Evolutionary conservation across 176 grass and related monocot genomes (phyloP).

Genomic region (Thalia dealbata): DNA sequence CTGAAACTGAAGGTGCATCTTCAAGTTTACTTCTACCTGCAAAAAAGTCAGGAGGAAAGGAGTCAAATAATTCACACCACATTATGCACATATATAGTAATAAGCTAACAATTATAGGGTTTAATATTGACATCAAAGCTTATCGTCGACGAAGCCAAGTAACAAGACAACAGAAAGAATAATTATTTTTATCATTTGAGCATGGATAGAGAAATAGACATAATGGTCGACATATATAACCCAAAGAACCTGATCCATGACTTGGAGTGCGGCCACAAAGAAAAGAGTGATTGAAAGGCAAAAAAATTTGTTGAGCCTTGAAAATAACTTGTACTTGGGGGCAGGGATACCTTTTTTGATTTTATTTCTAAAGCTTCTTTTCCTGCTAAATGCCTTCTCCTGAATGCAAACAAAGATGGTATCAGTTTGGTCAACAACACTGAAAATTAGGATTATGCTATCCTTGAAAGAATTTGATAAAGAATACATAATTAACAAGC

Average conservation of each 20-base stretch:
- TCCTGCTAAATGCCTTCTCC: slow-evolving; percentile 89
- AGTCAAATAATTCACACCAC: neutral
- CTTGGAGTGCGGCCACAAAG: neutral
- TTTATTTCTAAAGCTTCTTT: slow-evolving; percentile 98
- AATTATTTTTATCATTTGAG: too few relatives aligned
- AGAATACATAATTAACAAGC: neutral
- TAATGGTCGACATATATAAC: too few relatives aligned
- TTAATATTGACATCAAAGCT: too few relatives aligned
- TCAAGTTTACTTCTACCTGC: neutral
- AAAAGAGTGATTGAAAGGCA: neutral
- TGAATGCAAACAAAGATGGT: slow-evolving; percentile 12
- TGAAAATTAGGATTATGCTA: too few relatives aligned
- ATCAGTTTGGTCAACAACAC: too few relatives aligned
- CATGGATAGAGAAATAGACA: too few relatives aligned
- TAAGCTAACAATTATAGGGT: too few relatives aligned
- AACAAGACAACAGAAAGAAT: too few relatives aligned
- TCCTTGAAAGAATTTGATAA: too few relatives aligned
- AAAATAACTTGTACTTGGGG: neutral
- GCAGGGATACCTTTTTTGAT: slow-evolving; percentile 58
- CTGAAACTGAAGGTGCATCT: neutral
- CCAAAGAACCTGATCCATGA: neutral
- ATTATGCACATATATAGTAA: neutral
- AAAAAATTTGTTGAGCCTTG: neutral
- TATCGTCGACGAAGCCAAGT: too few relatives aligned
- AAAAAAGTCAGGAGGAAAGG: neutral